Percentiles rank a stretch among this genome's conserved stretches.
These are phyloP conservation scores for Kuraishia cidri DNA, from an alignment of 805 yeast species.

Conservation along the genomic window DNA sequence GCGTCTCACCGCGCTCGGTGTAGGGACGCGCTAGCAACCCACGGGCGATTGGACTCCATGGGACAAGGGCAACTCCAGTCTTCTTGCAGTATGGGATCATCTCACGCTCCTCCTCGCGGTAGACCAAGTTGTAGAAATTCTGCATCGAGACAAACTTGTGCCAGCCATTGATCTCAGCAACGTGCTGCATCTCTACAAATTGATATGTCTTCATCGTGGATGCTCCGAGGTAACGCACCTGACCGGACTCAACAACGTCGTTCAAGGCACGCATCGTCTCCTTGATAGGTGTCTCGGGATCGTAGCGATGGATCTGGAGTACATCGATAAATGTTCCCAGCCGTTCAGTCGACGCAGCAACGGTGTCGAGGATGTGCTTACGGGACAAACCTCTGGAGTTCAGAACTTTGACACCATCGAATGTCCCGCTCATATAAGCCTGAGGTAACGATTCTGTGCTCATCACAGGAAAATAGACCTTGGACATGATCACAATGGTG, in stretches of 20 bases:
- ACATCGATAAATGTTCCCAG: conserved; percentile 46
- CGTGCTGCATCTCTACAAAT: conserved; percentile 42
- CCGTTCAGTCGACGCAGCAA: conserved; percentile 28
- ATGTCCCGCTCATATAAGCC: background rate
- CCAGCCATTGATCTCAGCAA: conserved; percentile 51
- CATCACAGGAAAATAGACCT: conserved; percentile 21
- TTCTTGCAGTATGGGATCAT: conserved; percentile 44
- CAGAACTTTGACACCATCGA: conserved; percentile 7
- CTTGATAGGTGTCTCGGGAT: conserved; percentile 33
- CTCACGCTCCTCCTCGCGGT: conserved; percentile 62
- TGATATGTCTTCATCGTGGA: conserved; percentile 49
- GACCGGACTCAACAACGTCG: conserved; percentile 36
- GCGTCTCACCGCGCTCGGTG: conserved; percentile 24
- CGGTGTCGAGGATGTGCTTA: conserved; percentile 39
- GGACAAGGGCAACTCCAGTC: conserved; percentile 47
- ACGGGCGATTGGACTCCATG: conserved; percentile 53
- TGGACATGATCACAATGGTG: conserved; percentile 46
- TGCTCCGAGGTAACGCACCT: conserved; percentile 53
- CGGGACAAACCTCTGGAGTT: conserved; percentile 33
- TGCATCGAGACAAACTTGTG: conserved; percentile 53
- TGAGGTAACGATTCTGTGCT: background rate
- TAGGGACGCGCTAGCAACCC: conserved; percentile 33
- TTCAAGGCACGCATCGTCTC: conserved; percentile 52
- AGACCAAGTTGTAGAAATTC: conserved; percentile 43
- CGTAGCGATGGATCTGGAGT: conserved; percentile 48